phyloP scores from a whole-genome alignment of 2,329 filamentous ascomycete genomes.

The Epichloe brachyelytri region DNA sequence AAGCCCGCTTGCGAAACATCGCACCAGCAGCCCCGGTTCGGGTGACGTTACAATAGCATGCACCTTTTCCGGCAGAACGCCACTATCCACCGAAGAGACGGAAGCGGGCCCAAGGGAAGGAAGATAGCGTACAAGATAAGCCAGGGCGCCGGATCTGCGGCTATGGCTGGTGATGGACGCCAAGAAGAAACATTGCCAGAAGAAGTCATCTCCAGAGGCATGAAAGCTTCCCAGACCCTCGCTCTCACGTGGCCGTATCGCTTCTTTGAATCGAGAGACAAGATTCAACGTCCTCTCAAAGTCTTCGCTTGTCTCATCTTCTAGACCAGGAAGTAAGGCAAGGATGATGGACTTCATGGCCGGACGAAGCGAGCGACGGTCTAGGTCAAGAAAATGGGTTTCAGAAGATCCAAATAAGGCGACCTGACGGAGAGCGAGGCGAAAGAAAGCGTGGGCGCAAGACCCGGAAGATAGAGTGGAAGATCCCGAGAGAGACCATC shows the following conservation, averaged over 20 bases:
- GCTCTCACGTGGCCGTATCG: constrained; percentile 43
- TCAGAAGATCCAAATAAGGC: constrained; percentile 73
- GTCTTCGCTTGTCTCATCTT: constrained; percentile 94
- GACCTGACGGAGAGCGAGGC: constrained; percentile 85
- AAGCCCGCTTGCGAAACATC: constrained; percentile 85
- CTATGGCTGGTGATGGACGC: constrained; percentile 83
- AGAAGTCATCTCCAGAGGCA: constrained; percentile 66
- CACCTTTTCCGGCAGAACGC: constrained; percentile 28
- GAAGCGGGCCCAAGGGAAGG: constrained; percentile 31
- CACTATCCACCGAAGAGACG: constrained; percentile 4
- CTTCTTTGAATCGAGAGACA: constrained; percentile 62
- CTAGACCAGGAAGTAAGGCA: constrained; percentile 77
- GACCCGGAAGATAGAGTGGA: constrained; percentile 75
- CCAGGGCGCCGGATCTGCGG: constrained; percentile 72
- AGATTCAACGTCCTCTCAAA: constrained; percentile 79
- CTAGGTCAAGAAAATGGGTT: constrained; percentile 60
- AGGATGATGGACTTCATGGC: constrained; percentile 84
- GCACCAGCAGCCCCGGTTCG: constrained; percentile 78
- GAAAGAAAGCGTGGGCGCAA: constrained; percentile 83
- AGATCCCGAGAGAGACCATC: constrained; percentile 73
- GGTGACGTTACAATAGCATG: constrained; percentile 65
- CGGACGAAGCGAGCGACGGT: constrained; percentile 61
- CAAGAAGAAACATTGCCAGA: constrained; percentile 97
- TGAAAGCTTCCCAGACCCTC: constrained; percentile 38
- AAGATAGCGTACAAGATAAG: constrained; percentile 68